A percentile compares a stretch with the other conserved stretches of the same genome.
phyloP scores from a whole-genome alignment of 495 filamentous ascomycete species.

The Oleoguttula mirabilis region DNA sequence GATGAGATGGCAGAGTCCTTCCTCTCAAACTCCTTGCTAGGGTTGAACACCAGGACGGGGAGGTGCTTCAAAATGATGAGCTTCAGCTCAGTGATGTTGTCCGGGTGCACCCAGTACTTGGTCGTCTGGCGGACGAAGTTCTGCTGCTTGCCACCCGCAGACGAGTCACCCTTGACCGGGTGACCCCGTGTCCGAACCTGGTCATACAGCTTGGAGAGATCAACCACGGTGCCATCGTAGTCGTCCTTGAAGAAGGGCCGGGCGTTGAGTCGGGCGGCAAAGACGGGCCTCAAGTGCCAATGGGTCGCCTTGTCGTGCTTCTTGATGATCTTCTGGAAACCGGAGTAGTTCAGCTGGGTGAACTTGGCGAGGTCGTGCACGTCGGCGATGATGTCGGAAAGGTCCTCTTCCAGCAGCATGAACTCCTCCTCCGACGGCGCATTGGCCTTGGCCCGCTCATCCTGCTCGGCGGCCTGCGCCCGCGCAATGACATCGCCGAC shows the following conservation, averaged over 20 bases:
- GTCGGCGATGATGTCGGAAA: slow-evolving; percentile 97
- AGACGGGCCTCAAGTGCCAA: slow-evolving; percentile 89
- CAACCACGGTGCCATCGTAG: slow-evolving; percentile 91
- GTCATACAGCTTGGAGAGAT: slow-evolving; percentile 92
- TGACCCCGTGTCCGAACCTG: slow-evolving; percentile 84
- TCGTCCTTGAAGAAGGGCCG: slow-evolving; percentile 98
- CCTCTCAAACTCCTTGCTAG: slow-evolving; percentile 87
- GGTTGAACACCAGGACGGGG: slow-evolving; percentile 92
- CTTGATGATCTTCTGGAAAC: slow-evolving; percentile 99
- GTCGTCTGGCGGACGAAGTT: slow-evolving; percentile 96
- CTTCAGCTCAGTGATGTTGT: slow-evolving; percentile 97
- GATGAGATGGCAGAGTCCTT: slow-evolving; percentile 91
- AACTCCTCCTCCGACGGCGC: slow-evolving; percentile 78
- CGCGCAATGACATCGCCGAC: slow-evolving; percentile 74
- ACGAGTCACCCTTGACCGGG: slow-evolving; percentile 79
- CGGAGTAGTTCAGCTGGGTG: slow-evolving; percentile 95
- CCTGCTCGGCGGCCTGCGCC: slow-evolving; percentile 46
- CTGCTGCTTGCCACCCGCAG: slow-evolving; percentile 83
- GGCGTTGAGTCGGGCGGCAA: slow-evolving; percentile 80
- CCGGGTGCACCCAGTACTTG: slow-evolving; percentile 98
- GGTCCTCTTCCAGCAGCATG: slow-evolving; percentile 80
- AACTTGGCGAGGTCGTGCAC: slow-evolving; percentile 98
- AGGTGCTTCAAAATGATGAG: slow-evolving; percentile 96
- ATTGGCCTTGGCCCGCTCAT: slow-evolving; percentile 16
- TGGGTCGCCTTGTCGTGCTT: slow-evolving; percentile 97